Base-by-base conservation (phyloP, 1,139 yeast species). In the Taphrina confusa region DNA sequence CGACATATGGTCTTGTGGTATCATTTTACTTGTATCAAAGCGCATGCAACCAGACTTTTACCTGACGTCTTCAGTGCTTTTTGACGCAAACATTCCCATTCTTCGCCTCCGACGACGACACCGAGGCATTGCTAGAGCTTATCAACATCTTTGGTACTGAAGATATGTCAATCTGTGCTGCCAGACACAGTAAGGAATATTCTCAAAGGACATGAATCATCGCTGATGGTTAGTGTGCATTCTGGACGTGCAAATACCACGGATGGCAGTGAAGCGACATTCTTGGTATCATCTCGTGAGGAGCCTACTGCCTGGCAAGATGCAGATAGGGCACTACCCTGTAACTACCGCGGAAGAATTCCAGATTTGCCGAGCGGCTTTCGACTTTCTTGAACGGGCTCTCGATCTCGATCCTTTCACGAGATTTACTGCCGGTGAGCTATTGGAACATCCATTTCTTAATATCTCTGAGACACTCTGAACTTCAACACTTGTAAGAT, bases 1-100 rank as follows among this genome's bases (percentile, higher is more conserved):
- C 39, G 92, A 85, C 70, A 78, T 84, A 14, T 85, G 92, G 92
- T 83, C 89, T 3, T 87, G 85, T 0, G 92, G 91, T 3, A 83
- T 85, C 2, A 84, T 85, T 66, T 79, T 85, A 12, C 73, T 84
- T 11, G 52, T 47, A 12, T n/a, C 30, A 4, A 4, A 18, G 12
- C 9, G 23, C 6, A 11, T 8, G 25, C 20, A 20, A 20, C 5
- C 46, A 18, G 12, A 27, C 8, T 16, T 8, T 16, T n/a, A 5
- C 18, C n/a, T 25, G 36, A 31, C n/a, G 1, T n/a, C 18, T 4
- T 4, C 12, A 47, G 61, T 82, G 88, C 33, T 73, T 85, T 46
- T 68, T 85, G 14, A 71, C 83, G 0, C 73, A 89, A 61, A 78
- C 87, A 65, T 77, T 85, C 44, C 64, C 64, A 25, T 52, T 62